A percentile compares a stretch with the other conserved stretches of the same genome.
phyloP scores from a whole-genome alignment of 2,329 filamentous ascomycete genomes.

The Aspergillus piperis region DNA sequence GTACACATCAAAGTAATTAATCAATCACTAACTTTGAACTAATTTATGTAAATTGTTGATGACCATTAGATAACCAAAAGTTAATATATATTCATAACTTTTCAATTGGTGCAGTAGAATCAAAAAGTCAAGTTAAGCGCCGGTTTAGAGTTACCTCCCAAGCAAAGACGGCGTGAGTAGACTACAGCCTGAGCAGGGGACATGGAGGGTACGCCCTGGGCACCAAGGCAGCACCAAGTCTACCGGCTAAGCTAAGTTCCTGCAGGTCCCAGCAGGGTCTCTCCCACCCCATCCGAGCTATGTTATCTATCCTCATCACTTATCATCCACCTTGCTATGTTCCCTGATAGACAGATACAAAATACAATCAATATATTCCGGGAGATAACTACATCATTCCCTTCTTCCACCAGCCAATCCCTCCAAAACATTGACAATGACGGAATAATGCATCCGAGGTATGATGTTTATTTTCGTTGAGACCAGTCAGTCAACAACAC shows the following conservation, averaged over 20 bases:
- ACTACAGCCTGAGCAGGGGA: background rate
- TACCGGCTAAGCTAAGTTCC: slow-evolving; percentile 21
- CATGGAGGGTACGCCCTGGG: background rate
- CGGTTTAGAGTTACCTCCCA: background rate
- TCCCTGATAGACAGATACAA: background rate
- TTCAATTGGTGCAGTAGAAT: background rate
- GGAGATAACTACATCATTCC: background rate
- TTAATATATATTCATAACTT: background rate
- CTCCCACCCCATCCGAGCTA: slow-evolving; percentile 10
- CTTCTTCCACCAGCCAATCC: background rate
- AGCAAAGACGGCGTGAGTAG: background rate
- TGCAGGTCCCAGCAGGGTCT: slow-evolving; percentile 24
- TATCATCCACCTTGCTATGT: background rate
- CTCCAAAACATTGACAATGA: slow-evolving; percentile 4
- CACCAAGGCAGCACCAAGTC: slow-evolving; percentile 16
- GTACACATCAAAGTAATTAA: too few relatives aligned
- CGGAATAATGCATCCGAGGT: background rate
- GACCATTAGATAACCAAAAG: background rate
- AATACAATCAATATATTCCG: background rate
- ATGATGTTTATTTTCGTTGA: too few relatives aligned
- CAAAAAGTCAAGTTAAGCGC: background rate
- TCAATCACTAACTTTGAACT: too few relatives aligned
- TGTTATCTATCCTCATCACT: background rate
- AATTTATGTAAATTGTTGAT: background rate
- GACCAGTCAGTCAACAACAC: too few relatives aligned